phyloP scores from a whole-genome alignment of 345 rosid species.

The Hibiscus trionum region DNA sequence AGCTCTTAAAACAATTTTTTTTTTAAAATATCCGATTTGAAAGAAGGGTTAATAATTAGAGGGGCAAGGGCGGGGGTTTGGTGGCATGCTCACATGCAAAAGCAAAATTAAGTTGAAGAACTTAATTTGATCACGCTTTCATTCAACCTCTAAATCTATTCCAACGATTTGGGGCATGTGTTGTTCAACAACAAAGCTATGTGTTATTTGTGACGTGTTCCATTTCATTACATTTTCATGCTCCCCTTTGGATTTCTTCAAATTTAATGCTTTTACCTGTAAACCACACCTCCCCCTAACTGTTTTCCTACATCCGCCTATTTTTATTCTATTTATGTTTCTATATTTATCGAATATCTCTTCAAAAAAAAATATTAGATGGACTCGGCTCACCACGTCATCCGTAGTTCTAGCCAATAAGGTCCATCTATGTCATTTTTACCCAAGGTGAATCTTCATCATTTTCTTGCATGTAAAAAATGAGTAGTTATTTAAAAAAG shows the following conservation, averaged over 20 bases:
- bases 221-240: constrained; percentile 18
- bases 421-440: too few relatives aligned
- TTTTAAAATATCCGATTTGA: not conserved
- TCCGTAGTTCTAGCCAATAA: too few relatives aligned
- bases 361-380: too few relatives aligned
- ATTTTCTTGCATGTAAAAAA: too few relatives aligned
- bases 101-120: not conserved
- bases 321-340: too few relatives aligned
- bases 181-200: constrained; percentile 1
- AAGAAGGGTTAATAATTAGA: not conserved
- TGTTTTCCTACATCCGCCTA: not conserved
- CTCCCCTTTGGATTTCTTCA: constrained; percentile 4
- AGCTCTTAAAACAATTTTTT: not conserved
- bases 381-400: too few relatives aligned
- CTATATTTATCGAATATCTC: too few relatives aligned
- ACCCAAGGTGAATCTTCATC: too few relatives aligned
- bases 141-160: not conserved
- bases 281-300: constrained; percentile 14
- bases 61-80: not conserved
- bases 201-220: constrained; percentile 18
- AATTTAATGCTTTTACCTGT: constrained; percentile 10
- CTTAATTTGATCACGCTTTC: not conserved
- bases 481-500: too few relatives aligned
- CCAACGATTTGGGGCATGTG: not conserved
- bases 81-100: constrained; percentile 29